A percentile compares a stretch with the other conserved stretches of the same genome.
Conservation (phyloP, 2,329 filamentous ascomycete species). For the Seiridium cupressi region DNA sequence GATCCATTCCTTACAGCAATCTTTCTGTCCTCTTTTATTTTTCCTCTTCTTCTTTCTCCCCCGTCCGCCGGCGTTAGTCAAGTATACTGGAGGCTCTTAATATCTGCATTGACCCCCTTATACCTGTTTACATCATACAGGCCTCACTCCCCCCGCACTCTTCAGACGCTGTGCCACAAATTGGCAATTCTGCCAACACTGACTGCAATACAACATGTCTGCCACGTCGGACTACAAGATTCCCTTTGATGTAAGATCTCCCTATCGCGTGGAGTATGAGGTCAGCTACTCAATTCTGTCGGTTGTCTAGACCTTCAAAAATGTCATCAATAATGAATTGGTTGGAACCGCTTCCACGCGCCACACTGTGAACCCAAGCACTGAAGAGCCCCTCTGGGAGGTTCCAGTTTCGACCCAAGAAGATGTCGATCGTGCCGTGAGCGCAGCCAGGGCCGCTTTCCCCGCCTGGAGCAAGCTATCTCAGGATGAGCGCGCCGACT, state of each 20-base stretch:
- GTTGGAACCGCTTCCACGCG: not conserved
- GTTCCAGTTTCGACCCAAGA: not conserved
- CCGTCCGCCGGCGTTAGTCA: not conserved
- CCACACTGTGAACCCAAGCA: not conserved
- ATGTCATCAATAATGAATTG: constrained; percentile 4
- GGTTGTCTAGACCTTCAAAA: not conserved
- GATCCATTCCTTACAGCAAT: not conserved
- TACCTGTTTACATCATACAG: not conserved
- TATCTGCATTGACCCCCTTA: not conserved
- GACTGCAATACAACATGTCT: constrained; percentile 1
- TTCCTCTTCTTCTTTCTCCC: not conserved
- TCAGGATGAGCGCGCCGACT: constrained; percentile 14
- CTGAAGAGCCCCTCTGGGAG: not conserved
- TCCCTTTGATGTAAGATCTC: constrained; percentile 8
- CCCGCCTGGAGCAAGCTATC: constrained; percentile 12
- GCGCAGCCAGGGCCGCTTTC: not conserved
- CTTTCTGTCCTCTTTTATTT: not conserved
- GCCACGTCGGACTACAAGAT: constrained; percentile 9
- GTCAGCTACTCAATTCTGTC: not conserved
- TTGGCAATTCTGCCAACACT: no score
- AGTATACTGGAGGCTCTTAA: not conserved
- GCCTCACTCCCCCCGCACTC: no score
- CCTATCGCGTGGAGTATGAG: not conserved
- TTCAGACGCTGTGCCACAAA: no score
- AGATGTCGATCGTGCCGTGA: not conserved